Percentiles rank a stretch among this genome's conserved stretches.
Evolutionary conservation across 2,329 filamentous ascomycete genomes (phyloP).

Genomic region (Colletotrichum gloeosporioides): DNA sequence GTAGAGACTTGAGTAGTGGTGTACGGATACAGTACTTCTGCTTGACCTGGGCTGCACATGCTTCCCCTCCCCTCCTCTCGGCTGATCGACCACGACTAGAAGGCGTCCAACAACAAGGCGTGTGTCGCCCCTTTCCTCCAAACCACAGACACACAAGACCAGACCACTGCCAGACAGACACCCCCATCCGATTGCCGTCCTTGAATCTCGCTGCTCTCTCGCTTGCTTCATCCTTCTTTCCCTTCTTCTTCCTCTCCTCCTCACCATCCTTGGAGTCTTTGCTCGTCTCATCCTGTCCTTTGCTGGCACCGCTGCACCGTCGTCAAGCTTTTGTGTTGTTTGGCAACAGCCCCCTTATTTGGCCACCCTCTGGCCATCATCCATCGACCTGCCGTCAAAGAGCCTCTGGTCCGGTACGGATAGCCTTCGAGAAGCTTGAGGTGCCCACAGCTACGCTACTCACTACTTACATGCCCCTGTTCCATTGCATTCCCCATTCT

Average conservation of each 20-base stretch:
- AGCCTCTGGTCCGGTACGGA: not conserved
- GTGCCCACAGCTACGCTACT: not conserved
- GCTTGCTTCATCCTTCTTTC: not conserved
- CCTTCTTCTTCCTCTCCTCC: not conserved
- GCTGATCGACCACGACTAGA: slow-evolving; percentile 16
- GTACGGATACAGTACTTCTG: not conserved
- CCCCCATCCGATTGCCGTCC: slow-evolving; percentile 3
- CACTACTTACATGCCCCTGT: slow-evolving; percentile 7
- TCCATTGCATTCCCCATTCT: not conserved
- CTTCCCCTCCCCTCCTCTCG: slow-evolving; percentile 3
- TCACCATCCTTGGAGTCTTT: not conserved
- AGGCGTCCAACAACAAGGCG: slow-evolving; percentile 3
- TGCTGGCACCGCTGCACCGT: not conserved
- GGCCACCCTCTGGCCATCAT: not conserved
- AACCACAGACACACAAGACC: not conserved
- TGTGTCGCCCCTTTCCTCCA: slow-evolving; percentile 15
- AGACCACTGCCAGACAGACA: not conserved
- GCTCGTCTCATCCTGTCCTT: not conserved
- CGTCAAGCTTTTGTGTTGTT: not conserved
- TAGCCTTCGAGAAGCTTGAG: not conserved
- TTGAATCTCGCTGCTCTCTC: slow-evolving; percentile 7
- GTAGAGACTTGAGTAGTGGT: not conserved
- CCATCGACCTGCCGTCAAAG: not conserved
- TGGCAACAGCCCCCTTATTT: not conserved
- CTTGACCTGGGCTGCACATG: not conserved